Conservation (phyloP, 2,329 filamentous ascomycete species). For the Alternaria angustiovoidea region DNA sequence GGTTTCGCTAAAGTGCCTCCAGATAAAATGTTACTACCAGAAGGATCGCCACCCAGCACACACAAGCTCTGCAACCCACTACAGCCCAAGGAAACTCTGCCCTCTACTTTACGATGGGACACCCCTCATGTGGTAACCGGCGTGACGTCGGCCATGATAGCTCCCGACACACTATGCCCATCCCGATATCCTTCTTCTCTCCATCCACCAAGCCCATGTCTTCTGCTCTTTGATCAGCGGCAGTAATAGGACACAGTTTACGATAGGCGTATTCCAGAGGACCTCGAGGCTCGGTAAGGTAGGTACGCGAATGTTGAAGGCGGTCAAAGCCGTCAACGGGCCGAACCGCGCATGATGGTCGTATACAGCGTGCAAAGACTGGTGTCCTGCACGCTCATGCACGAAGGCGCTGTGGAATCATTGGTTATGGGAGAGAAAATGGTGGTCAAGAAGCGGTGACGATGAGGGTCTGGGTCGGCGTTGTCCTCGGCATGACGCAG, state of each 20-base stretch:
- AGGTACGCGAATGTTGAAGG: background rate
- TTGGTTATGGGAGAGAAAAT: background rate
- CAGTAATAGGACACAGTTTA: background rate
- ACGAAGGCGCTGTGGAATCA: background rate
- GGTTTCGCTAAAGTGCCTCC: background rate
- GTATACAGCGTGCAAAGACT: constrained; percentile 1
- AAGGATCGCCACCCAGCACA: background rate
- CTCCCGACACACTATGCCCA: background rate
- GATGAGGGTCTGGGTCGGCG: constrained; percentile 5
- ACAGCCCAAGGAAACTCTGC: background rate
- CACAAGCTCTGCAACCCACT: background rate
- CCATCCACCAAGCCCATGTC: background rate
- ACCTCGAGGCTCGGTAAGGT: constrained; percentile 1
- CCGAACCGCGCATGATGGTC: constrained; percentile 6
- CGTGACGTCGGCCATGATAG: background rate
- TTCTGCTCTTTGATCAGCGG: background rate
- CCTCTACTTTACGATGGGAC: background rate
- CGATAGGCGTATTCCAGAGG: background rate
- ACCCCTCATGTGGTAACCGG: background rate
- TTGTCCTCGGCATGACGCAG: constrained; percentile 5
- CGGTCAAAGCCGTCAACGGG: constrained; percentile 4
- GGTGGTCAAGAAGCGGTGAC: constrained; percentile 3
- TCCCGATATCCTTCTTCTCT: background rate
- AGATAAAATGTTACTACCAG: background rate
- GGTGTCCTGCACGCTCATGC: background rate